Percentiles rank a stretch among this genome's conserved stretches.
Evolutionary conservation across 768 basidiomycete genomes (phyloP).

Genomic region (Galerina marginata): DNA sequence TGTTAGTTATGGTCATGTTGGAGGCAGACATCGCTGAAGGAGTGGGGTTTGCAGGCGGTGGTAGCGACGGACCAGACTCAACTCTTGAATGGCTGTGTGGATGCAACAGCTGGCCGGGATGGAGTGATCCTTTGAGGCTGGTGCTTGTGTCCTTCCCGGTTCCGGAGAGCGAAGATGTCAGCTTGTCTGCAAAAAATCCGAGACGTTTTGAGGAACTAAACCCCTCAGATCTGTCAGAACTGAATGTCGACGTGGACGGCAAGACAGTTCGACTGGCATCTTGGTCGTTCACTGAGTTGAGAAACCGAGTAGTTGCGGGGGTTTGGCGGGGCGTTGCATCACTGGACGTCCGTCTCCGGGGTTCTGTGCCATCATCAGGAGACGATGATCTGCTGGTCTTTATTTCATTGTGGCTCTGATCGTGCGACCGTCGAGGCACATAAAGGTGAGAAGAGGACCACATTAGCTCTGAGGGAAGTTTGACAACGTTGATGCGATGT

Average conservation of each 20-base stretch:
- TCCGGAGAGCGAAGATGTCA: constrained; percentile 43
- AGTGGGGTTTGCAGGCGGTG: constrained; percentile 26
- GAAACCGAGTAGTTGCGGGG: constrained; percentile 43
- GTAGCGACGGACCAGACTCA: constrained; percentile 33
- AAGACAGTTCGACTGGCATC: constrained; percentile 37
- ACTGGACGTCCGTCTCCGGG: constrained; percentile 47
- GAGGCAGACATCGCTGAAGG: constrained; percentile 42
- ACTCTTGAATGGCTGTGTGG: constrained; percentile 43
- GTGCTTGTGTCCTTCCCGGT: constrained; percentile 30
- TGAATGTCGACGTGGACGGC: constrained; percentile 21
- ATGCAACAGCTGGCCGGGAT: constrained; percentile 41
- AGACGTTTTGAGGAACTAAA: constrained; percentile 43
- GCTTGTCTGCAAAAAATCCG: constrained; percentile 49
- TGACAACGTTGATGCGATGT: neutral
- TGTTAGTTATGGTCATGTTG: constrained; percentile 34
- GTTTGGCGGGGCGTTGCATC: constrained; percentile 57
- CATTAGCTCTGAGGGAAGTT: constrained; percentile 18
- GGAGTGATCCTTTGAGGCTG: constrained; percentile 33
- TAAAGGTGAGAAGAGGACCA: constrained; percentile 37
- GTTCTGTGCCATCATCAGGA: constrained; percentile 39
- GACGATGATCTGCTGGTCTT: constrained; percentile 39
- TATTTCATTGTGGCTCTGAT: constrained; percentile 36
- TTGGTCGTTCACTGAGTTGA: constrained; percentile 35
- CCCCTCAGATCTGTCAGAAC: constrained; percentile 31
- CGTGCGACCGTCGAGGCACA: constrained; percentile 45